Base-by-base conservation (phyloP, 768 basidiomycete species). In the Suillus variegatus region DNA sequence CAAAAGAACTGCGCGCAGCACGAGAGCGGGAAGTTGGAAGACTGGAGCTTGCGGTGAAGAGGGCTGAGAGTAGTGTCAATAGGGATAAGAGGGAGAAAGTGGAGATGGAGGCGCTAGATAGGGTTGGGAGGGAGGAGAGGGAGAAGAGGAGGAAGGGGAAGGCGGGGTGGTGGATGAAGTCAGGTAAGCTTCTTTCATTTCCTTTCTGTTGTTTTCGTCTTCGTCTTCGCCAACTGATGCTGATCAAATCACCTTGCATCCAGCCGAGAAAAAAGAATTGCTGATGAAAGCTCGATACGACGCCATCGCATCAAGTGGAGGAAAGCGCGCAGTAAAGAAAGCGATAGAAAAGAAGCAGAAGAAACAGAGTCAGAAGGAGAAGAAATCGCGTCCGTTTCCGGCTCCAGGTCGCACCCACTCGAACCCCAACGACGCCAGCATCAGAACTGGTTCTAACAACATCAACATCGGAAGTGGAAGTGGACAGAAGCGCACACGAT, bases 271-370 rank as follows among this genome's bases (percentile, higher is more conserved):
- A 81, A 91, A 88, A 70, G 84, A 89, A 63, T 69, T 95, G 35
- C 71, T 97, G 1, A 77, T 87, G 64, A 86, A 88, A 62, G 92
- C 94, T 18, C 85, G 89, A 65, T 93, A 92, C 74, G 90, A 95
- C 32, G 90, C 90, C 8, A 82, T 95, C 51, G 89, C 91, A 6
- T 83, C 84, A 20, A 80, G 85, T 64, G 95, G 94, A 5, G 95
- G 96, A 9, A 88, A 86, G 68, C 78, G 82, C 4, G 93, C 94
- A 1, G 92, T 96, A 61, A 93, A 91, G 74, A 95, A 91, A 77
- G 93, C 87, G 6, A 88, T 97, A 36, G 93, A 93, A 70, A 96
- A 92, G 84, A 95, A 88, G 76, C 88, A 92, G 77, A 93, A 87
- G 76, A 97, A 95, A 81, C 80, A 90, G 22, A 84, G 84, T 60